Evolutionary conservation across 2,329 filamentous ascomycete species (phyloP), one percentile per base, ranked within the genome.

Genomic region (Verticillium tricorpus): DNA sequence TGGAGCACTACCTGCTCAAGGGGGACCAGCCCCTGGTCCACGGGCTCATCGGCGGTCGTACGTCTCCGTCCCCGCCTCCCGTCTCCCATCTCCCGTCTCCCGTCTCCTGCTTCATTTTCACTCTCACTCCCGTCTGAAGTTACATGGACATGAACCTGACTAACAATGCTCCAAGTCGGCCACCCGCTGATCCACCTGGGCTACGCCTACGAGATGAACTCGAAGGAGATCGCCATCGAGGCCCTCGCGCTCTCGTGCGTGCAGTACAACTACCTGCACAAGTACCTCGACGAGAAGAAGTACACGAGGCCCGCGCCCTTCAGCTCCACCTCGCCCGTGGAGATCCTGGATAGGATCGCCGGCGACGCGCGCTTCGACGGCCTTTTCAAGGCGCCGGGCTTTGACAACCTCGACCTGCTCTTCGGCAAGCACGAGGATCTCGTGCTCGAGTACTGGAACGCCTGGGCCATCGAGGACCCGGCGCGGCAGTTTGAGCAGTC

Each of bases 141-240:
- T 7, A 3, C 12, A n/a, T 52, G 5, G 5, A 35, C 14, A 14
- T 11, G 34, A 35, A 35, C 14, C 2, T 35, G 5, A 14, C 34
- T 35, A 12, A 35, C 34, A 5, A 9, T 14, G 9, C 34, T 35
- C 34, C 34, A 31, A 94, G 91, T 97, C 64, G 94, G 90, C 19
- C 92, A 97, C 69, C 91, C 94, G 1, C 80, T 98, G n/a, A 95
- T 98, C 62, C 95, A 98, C 70, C 83, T 99, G 2, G 93, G 88
- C n/a, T 97, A 96, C 72, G 95, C 93, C 11, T 94, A 90, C 71
- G 94, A 99, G 78, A 82, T 98, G 69, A 86, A 91, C 64, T 95
- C 85, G 68, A 90, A 89, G 62, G 94, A 96, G 66, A 73, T 98
- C 22, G 93, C 89, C 57, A 95, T 97, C 76, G 95, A 99, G 78